Evolutionary conservation across 768 basidiomycete genomes (phyloP).

Genomic region (Kwoniella bestiolae): DNA sequence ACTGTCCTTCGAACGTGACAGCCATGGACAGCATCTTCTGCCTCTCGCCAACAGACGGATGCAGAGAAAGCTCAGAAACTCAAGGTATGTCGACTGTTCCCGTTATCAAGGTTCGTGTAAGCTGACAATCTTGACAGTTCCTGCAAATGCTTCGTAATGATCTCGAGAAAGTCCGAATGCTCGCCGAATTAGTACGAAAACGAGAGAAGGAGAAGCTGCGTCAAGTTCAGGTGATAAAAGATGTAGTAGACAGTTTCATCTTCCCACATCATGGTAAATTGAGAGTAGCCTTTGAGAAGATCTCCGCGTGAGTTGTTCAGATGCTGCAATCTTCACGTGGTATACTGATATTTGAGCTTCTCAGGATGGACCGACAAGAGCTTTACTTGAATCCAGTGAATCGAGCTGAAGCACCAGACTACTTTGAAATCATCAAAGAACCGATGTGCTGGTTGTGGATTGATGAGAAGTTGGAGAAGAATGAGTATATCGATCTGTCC

Average conservation of each 20-base stretch:
- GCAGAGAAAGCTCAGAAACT: constrained; percentile 81
- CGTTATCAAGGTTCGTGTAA: background rate
- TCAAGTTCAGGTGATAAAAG: constrained; percentile 67
- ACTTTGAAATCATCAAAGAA: constrained; percentile 81
- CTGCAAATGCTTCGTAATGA: constrained; percentile 73
- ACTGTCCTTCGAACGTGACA: constrained; percentile 27
- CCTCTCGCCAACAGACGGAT: constrained; percentile 69
- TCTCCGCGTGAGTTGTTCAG: constrained; percentile 65
- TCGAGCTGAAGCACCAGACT: constrained; percentile 77
- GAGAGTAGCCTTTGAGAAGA: constrained; percentile 69
- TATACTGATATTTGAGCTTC: background rate
- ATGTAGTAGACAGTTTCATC: constrained; percentile 67
- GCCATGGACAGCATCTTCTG: constrained; percentile 88
- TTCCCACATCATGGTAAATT: constrained; percentile 71
- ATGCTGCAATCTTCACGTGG: background rate
- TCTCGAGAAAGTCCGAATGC: constrained; percentile 70
- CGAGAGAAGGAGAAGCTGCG: constrained; percentile 80
- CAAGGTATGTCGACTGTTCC: constrained; percentile 63
- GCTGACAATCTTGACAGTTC: constrained; percentile 56
- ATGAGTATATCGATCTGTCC: constrained; percentile 72
- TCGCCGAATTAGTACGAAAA: constrained; percentile 71
- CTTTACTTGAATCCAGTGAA: constrained; percentile 80
- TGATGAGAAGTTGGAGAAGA: constrained; percentile 80
- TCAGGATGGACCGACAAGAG: constrained; percentile 72
- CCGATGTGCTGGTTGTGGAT: constrained; percentile 94